Conservation (phyloP, 2,329 filamentous ascomycete genomes). For the Phialophora tarda region DNA sequence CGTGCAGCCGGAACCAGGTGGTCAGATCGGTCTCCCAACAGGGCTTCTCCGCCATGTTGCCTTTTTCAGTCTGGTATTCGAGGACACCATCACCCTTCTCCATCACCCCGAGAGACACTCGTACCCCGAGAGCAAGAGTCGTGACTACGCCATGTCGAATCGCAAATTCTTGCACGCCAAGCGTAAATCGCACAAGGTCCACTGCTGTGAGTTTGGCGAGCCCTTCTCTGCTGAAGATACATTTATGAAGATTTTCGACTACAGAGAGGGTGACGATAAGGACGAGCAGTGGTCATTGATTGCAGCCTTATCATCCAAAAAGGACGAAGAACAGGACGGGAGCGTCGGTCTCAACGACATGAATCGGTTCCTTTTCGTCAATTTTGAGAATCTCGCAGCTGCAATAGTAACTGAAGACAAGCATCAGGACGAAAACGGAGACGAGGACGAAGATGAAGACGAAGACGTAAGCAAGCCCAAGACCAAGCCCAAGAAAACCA, state of each 20-base stretch:
- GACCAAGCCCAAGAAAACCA: constrained; percentile 12
- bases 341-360: neutral
- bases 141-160: neutral
- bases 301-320: neutral
- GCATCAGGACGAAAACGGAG: too few relatives aligned
- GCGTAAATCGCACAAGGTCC: neutral
- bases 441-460: too few relatives aligned
- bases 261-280: neutral
- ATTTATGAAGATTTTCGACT: constrained; percentile 21
- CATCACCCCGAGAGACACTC: constrained; percentile 26
- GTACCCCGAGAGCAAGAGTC: constrained; percentile 15
- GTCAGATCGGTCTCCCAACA: neutral
- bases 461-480: neutral
- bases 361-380: constrained; percentile 19
- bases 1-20: neutral
- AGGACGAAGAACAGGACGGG: neutral
- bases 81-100: constrained; percentile 28
- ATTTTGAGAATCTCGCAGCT: constrained; percentile 21
- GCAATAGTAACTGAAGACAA: neutral
- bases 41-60: constrained; percentile 25
- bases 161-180: neutral
- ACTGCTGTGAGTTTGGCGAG: constrained; percentile 1
- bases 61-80: constrained; percentile 25
- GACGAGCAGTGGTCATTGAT: neutral
- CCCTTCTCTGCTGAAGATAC: constrained; percentile 12